Percentiles rank a stretch among this genome's conserved stretches.
Conservation (phyloP, 345 rosid genomes). For the Toxicodendron radicans region DNA sequence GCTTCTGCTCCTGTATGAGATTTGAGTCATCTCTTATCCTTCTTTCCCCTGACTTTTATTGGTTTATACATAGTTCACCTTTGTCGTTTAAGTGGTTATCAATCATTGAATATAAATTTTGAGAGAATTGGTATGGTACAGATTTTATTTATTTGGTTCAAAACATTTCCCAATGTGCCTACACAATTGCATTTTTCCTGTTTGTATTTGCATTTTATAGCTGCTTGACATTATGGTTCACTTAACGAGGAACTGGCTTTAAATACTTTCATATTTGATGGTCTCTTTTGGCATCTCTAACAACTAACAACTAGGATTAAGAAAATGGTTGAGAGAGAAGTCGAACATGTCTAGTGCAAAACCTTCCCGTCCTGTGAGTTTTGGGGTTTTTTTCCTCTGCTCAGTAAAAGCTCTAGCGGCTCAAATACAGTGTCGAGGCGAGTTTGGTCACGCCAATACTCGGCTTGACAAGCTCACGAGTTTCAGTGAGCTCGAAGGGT, state of each 20-base stretch:
- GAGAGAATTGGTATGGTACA: background rate
- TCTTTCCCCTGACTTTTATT: background rate
- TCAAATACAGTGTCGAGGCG: too few species aligned
- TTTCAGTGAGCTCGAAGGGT: too few species aligned
- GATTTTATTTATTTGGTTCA: constrained; percentile 2
- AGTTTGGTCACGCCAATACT: too few species aligned
- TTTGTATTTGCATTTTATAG: background rate
- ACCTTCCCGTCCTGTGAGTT: too few species aligned
- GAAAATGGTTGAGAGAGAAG: too few species aligned
- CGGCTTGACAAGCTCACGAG: too few species aligned
- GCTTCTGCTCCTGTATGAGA: constrained; percentile 27
- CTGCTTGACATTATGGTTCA: background rate
- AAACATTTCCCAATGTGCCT: background rate
- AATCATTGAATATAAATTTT: constrained; percentile 5
- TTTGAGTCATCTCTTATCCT: background rate
- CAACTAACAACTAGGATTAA: too few species aligned
- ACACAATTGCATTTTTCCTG: background rate
- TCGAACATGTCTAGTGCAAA: too few species aligned
- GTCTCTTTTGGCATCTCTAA: too few species aligned
- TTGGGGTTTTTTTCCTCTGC: too few species aligned
- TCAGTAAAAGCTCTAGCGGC: too few species aligned
- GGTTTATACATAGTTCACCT: background rate
- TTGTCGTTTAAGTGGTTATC: background rate
- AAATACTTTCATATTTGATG: background rate
- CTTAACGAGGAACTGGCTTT: background rate